Evolutionary conservation across 345 rosid species (phyloP), one percentile per base, ranked within the genome.

Genomic region (Arabis hirsuta): DNA sequence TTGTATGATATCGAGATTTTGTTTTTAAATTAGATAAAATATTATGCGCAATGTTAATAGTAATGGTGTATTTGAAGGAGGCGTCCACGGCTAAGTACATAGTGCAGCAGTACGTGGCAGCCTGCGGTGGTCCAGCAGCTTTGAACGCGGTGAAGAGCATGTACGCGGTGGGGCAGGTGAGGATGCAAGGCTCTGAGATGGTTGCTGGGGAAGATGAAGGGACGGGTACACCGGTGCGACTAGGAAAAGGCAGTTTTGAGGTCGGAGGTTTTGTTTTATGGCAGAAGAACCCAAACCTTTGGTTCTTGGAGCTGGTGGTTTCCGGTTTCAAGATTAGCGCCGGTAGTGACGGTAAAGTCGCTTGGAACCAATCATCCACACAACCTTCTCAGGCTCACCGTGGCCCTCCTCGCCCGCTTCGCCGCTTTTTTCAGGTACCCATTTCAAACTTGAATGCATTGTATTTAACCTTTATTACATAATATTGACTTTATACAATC

Each of bases 131-230:
- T 7, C 82, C 82, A 16, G 80, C 62, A 3, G 92, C 88, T 1
- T 62, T 89, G 71, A 91, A 77, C 46, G 73, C 83, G 2, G 72
- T 88, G 73, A 79, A 57, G 14, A 94, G 89, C 80, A 91, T 91
- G 97, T 89, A 82, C 39, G 97, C 96, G 2, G 87, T 94, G 27
- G 98, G 97, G 51, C 89, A 94, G 47, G 97, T 94, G 76, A 87
- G 82, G 77, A 87, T 94, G 97, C 76, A 71, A 6, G 96, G 89
- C 0, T 86, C 96, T 0, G 96, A 88, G 69, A 88, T 86, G 95
- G 84, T 73, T 5, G 79, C 77, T 38, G 93, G 87, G 9, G 85
- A 83, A 12, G 86, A 82, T 2, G 87, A 81, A 42, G 85, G 79
- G 44, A 77, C 85, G 41, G 77, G 62, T 1, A 41, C 85, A 9